These are phyloP conservation scores for Carallia brachiata DNA, from an alignment of 345 rosid species.

Conservation along the genomic window DNA sequence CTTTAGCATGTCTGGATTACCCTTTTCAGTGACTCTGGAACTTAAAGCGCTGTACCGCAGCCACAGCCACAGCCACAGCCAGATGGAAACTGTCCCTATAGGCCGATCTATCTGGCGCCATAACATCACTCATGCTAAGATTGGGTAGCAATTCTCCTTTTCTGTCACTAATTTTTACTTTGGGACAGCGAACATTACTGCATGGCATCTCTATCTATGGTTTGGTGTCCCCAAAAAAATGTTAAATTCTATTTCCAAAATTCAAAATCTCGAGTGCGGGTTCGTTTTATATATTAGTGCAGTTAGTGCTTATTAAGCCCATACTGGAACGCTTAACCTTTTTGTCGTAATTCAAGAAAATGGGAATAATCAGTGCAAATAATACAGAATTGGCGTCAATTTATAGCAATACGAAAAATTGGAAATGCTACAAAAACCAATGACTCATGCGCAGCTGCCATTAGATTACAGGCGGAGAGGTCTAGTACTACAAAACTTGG, in stretches of 20 bases:
- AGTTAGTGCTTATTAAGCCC: constrained; percentile 20
- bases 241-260: not conserved
- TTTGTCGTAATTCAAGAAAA: constrained; percentile 23
- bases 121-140: too few species aligned
- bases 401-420: constrained; percentile 1
- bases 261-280: not conserved
- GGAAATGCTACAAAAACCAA: constrained; percentile 9
- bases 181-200: too few species aligned
- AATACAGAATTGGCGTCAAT: constrained; percentile 50
- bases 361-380: constrained; percentile 42
- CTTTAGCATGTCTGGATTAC: not conserved
- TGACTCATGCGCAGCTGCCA: constrained; percentile 18
- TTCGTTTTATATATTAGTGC: not conserved
- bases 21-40: constrained; percentile 10
- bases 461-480: too few species aligned
- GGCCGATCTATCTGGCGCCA: not conserved
- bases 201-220: not conserved
- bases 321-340: constrained; percentile 22
- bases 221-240: not conserved
- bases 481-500: constrained; percentile 13
- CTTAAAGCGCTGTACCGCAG: not conserved
- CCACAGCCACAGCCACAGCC: not conserved
- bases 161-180: too few species aligned
- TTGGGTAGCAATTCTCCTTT: too few species aligned
- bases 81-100: not conserved